Evolutionary conservation across 2,329 filamentous ascomycete species (phyloP), one percentile per base, ranked within the genome.

Genomic region (Nectriaceae sp.): DNA sequence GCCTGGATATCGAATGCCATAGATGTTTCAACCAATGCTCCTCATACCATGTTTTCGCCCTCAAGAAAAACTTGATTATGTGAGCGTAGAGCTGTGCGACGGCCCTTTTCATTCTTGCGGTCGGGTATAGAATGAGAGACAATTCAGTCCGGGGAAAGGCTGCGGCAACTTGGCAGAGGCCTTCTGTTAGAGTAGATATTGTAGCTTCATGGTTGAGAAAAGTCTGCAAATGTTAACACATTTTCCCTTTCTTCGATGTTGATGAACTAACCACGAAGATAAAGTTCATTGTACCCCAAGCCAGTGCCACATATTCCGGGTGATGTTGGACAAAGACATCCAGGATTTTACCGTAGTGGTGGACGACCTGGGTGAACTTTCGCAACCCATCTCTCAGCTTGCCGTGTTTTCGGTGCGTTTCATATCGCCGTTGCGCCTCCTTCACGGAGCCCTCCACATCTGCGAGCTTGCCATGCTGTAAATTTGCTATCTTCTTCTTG

Each of bases 271-370:
- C 44, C n/a, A 39, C 13, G 13, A 47, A 37, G 4, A 47, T 20
- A 19, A 42, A 37, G 5, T 47, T 47, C 44, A 47, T 47, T 19
- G 44, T 20, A 11, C 44, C 44, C 44, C 44, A 47, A 21, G 36
- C 44, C 13, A 47, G 35, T 21, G 44, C 16, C 10, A 42, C 44
- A 20, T 47, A 47, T n/a, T 47, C 44, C 5, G 44, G 44, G 42
- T 47, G 38, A 38, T 42, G 44, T 19, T 47, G 44, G 11, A 42
- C 35, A 13, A 42, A 19, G 19, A 39, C 22, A 37, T 31, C 39
- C 20, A 46, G 16, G 13, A 46, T 42, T 15, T 45, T 31, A 15
- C 20, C 24, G 16, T 16, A 8, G n/a, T 24, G 18, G 40, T 36
- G 33, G 8, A 36, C 16, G 24, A 6, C 6, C 24, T 29, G 24